A percentile compares a stretch with the other conserved stretches of the same genome.
These are phyloP conservation scores for Myriosclerotinia curreyana DNA, from an alignment of 2,329 filamentous ascomycete genomes.

Conservation along the genomic window DNA sequence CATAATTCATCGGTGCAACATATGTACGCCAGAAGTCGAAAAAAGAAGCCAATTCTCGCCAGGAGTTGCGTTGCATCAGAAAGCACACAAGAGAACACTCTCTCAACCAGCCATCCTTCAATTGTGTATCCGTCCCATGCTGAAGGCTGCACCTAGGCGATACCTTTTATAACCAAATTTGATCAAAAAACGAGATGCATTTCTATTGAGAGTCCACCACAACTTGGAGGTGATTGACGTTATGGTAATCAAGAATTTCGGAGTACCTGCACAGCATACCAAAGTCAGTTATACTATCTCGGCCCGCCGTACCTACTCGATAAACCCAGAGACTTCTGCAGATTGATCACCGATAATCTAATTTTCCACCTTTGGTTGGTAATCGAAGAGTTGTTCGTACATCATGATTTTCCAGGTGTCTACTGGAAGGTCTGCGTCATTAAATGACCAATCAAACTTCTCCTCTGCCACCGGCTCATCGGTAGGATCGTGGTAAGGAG, in stretches of 20 bases:
- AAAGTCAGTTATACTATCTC: constrained; percentile 38
- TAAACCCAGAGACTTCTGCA: constrained; percentile 13
- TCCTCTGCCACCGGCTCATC: constrained; percentile 94
- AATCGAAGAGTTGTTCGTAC: constrained; percentile 53
- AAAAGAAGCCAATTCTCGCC: constrained; percentile 13
- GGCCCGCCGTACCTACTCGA: constrained; percentile 18
- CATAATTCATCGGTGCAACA: not conserved
- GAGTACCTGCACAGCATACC: constrained; percentile 70
- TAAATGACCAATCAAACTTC: constrained; percentile 99
- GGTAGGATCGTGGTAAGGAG: constrained; percentile 94
- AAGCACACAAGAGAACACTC: constrained; percentile 16
- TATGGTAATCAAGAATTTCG: constrained; percentile 98
- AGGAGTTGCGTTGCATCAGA: constrained; percentile 18
- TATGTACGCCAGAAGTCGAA: constrained; percentile 21
- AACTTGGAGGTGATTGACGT: constrained; percentile 55
- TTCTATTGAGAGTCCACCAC: constrained; percentile 29
- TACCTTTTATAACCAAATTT: constrained; percentile 12
- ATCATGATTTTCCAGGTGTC: constrained; percentile 99
- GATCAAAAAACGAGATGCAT: constrained; percentile 16
- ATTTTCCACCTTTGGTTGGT: constrained; percentile 30
- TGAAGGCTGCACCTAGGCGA: constrained; percentile 12
- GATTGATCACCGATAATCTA: constrained; percentile 13
- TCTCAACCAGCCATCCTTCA: constrained; percentile 18
- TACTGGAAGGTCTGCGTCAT: constrained; percentile 93
- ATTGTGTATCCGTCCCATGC: constrained; percentile 23